These are phyloP conservation scores for Aspergillus pseudotamarii DNA, from an alignment of 2,329 filamentous ascomycete genomes.

Conservation along the genomic window DNA sequence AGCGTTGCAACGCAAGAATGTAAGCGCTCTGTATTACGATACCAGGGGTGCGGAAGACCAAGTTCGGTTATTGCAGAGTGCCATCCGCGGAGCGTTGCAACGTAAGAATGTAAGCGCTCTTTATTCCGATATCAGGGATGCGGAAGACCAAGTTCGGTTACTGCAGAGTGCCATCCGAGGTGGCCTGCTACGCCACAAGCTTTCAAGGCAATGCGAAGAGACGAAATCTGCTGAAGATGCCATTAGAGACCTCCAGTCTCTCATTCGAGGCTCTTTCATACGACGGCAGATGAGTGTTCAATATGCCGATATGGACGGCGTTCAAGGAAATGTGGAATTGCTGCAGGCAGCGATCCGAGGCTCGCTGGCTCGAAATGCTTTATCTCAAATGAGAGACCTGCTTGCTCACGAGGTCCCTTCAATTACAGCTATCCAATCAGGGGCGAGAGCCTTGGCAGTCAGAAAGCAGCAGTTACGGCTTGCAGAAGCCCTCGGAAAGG, in stretches of 20 bases:
- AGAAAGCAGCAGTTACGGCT: constrained; percentile 45
- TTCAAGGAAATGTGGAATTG: constrained; percentile 50
- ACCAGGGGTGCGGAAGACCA: constrained; percentile 66
- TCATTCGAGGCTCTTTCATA: constrained; percentile 67
- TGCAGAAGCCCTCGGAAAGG: constrained; percentile 45
- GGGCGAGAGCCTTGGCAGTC: constrained; percentile 36
- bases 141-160: constrained; percentile 63
- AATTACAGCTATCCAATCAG: constrained; percentile 42
- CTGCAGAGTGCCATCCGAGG: constrained; percentile 64
- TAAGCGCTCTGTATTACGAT: constrained; percentile 59
- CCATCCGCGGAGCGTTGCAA: constrained; percentile 62
- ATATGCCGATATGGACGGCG: constrained; percentile 48
- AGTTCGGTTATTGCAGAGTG: constrained; percentile 58
- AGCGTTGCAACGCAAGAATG: constrained; percentile 47
- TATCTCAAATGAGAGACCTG: constrained; percentile 27
- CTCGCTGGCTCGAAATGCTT: constrained; percentile 47
- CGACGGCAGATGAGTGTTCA: constrained; percentile 48
- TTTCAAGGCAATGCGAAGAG: constrained; percentile 26
- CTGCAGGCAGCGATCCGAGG: constrained; percentile 65
- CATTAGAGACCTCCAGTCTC: constrained; percentile 65
- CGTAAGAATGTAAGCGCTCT: constrained; percentile 50
- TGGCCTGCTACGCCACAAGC: constrained; percentile 33
- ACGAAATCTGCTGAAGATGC: constrained; percentile 52
- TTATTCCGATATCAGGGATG: constrained; percentile 64
- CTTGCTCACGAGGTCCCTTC: constrained; percentile 30